phyloP scores from a whole-genome alignment of 169 alveolate genomes.

The Cytauxzoon felis region DNA sequence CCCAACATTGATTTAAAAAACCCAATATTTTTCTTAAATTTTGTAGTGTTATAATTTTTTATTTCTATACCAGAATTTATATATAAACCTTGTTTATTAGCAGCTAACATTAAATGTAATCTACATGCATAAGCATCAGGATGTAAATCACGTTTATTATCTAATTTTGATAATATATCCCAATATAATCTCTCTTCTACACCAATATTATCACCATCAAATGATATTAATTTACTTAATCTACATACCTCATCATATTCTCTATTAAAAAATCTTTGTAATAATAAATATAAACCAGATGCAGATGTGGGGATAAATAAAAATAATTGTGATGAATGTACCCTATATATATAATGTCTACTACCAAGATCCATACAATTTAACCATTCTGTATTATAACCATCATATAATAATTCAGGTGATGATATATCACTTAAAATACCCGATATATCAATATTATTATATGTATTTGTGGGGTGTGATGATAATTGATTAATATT shows the following conservation, averaged over 20 bases:
- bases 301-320: constrained; percentile 54
- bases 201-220: constrained; percentile 40
- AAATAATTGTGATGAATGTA: constrained; percentile 56
- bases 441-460: constrained; percentile 17
- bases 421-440: constrained; percentile 46
- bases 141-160: constrained; percentile 37
- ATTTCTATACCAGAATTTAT: constrained; percentile 45
- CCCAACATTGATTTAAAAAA: constrained; percentile 26
- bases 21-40: constrained; percentile 5
- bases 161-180: constrained; percentile 48
- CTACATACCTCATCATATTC: constrained; percentile 66
- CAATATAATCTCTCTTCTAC: constrained; percentile 47
- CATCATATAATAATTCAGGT: constrained; percentile 63
- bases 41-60: constrained; percentile 2
- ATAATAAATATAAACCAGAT: constrained; percentile 48
- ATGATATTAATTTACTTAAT: constrained; percentile 30
- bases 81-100: constrained; percentile 53
- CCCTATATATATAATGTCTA: constrained; percentile 61
- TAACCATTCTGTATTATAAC: constrained; percentile 51
- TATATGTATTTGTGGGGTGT: constrained; percentile 6
- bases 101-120: constrained; percentile 54
- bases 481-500: no score
- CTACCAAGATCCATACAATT: constrained; percentile 41
- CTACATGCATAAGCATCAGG: constrained; percentile 64
- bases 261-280: constrained; percentile 57